These are phyloP conservation scores for Corchorus capsularis DNA, from an alignment of 345 rosid genomes.

Conservation along the genomic window DNA sequence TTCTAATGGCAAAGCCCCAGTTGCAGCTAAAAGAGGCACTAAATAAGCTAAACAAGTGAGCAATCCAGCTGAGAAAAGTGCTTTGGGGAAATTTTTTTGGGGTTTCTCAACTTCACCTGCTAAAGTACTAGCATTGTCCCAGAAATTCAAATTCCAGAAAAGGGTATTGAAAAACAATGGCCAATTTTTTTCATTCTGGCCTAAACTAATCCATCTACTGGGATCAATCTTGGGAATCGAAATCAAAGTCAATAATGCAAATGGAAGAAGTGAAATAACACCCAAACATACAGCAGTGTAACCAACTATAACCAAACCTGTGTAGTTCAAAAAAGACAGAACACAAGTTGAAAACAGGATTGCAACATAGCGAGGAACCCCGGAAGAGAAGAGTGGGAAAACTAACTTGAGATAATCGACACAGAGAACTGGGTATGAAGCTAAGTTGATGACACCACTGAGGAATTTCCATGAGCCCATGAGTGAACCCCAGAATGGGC, in stretches of 20 bases:
- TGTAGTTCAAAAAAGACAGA: constrained; percentile 52
- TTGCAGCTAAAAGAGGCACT: constrained; percentile 60
- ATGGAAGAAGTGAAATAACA: constrained; percentile 56
- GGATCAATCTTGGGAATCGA: constrained; percentile 61
- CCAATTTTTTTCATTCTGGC: constrained; percentile 62
- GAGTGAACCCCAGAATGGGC: constrained; percentile 58
- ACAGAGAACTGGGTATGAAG: constrained; percentile 55
- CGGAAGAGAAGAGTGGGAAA: constrained; percentile 38
- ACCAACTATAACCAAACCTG: constrained; percentile 58
- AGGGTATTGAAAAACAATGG: constrained; percentile 62
- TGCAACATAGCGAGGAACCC: constrained; percentile 41
- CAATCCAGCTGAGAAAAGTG: constrained; percentile 51
- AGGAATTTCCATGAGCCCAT: constrained; percentile 66
- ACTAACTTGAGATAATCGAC: constrained; percentile 48
- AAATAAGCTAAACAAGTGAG: constrained; percentile 56
- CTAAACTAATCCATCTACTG: constrained; percentile 55
- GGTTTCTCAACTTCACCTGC: constrained; percentile 71
- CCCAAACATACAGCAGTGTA: constrained; percentile 51
- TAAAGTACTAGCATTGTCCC: constrained; percentile 65
- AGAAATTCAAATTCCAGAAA: constrained; percentile 77
- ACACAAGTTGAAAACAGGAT: constrained; percentile 36
- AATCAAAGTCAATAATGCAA: constrained; percentile 41
- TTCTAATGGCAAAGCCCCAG: constrained; percentile 62
- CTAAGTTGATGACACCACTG: constrained; percentile 58
- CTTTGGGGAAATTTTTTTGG: constrained; percentile 48